Evolutionary conservation across 2,329 filamentous ascomycete species (phyloP).

Genomic region (Coniella lustricola): DNA sequence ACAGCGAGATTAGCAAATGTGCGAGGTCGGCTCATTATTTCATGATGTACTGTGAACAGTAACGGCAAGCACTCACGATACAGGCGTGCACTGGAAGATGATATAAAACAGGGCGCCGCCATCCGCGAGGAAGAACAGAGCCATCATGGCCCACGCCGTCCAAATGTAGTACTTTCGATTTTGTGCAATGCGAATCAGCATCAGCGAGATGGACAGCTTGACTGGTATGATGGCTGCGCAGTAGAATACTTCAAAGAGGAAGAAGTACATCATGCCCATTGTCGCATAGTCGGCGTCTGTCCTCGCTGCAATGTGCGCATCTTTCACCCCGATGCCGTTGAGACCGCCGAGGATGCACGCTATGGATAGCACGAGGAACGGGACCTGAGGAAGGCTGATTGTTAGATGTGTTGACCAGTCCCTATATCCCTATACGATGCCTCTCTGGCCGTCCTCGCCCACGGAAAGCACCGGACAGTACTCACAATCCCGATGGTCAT

Average conservation of each 20-base stretch:
- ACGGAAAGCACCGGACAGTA: neutral
- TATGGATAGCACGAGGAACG: slow-evolving; percentile 10
- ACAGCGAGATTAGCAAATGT: neutral
- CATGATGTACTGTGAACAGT: neutral
- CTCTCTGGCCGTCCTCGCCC: neutral
- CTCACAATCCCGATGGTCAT: slow-evolving; percentile 11
- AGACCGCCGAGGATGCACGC: slow-evolving; percentile 9
- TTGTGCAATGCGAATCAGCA: slow-evolving; percentile 15
- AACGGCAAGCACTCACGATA: neutral
- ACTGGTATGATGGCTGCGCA: slow-evolving; percentile 13
- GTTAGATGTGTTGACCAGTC: no score
- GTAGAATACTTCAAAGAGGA: slow-evolving; percentile 16
- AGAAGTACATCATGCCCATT: slow-evolving; percentile 14
- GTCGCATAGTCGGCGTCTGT: slow-evolving; percentile 8
- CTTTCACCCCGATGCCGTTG: slow-evolving; percentile 10
- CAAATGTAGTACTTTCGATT: slow-evolving; percentile 12
- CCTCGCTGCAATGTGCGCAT: neutral
- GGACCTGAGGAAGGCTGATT: neutral
- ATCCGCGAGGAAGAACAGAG: slow-evolving; percentile 12
- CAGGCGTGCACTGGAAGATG: slow-evolving; percentile 13
- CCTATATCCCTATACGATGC: no score
- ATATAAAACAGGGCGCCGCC: slow-evolving; percentile 10
- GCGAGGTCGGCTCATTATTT: no score
- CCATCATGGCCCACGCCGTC: slow-evolving; percentile 13
- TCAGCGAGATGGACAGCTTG: slow-evolving; percentile 14